phyloP scores from a whole-genome alignment of 179 eudicot genomes.

The Carnegiea gigantea region DNA sequence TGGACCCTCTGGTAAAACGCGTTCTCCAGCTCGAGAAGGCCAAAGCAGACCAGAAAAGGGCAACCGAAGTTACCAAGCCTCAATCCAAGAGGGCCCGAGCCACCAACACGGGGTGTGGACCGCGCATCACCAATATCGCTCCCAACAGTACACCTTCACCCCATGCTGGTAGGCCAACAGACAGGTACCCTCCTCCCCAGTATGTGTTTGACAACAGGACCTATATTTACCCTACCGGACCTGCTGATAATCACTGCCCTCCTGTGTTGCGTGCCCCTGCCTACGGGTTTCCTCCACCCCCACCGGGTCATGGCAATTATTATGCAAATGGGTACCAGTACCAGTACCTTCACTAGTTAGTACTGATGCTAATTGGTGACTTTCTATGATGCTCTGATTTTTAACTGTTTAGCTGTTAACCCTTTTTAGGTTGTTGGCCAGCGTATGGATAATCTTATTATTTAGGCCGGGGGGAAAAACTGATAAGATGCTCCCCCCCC shows the following conservation, averaged over 20 bases:
- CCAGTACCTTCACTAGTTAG: conserved; percentile 83
- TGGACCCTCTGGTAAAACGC: conserved; percentile 74
- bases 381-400: conserved; percentile 24
- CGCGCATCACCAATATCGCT: conserved; percentile 50
- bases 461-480: conserved; percentile 23
- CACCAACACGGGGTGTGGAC: conserved; percentile 51
- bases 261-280: conserved; percentile 58
- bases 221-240: conserved; percentile 60
- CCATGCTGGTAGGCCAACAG: conserved; percentile 58
- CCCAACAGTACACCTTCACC: conserved; percentile 58
- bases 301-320: conserved; percentile 60
- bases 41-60: conserved; percentile 93
- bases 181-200: conserved; percentile 73
- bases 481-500: conserved; percentile 14
- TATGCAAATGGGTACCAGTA: conserved; percentile 82
- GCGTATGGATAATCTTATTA: conserved; percentile 53
- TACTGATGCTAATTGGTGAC: conserved; percentile 49
- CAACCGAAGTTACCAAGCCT: conserved; percentile 82
- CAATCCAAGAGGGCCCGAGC: conserved; percentile 95
- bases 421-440: conserved; percentile 50
- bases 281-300: conserved; percentile 57
- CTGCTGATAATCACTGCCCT: conserved; percentile 57
- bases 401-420: conserved; percentile 81
- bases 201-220: conserved; percentile 81
- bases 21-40: conserved; percentile 82